Evolutionary conservation across 1,284 basidiomycete species (phyloP).

Genomic region (Coniferiporia sulphurascens): DNA sequence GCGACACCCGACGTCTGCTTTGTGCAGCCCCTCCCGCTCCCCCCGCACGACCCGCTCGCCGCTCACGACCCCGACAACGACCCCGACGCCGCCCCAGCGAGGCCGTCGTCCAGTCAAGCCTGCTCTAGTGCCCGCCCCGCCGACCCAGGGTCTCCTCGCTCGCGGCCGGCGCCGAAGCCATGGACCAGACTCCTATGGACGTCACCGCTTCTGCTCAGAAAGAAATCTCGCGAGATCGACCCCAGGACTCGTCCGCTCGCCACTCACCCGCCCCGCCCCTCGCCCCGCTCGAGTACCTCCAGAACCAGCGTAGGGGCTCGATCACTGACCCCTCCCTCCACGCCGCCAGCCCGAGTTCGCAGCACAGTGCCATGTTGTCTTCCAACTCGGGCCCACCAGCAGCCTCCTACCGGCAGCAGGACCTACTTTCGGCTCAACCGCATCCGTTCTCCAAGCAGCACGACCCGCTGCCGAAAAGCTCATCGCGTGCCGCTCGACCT

Average conservation of each 20-base stretch:
- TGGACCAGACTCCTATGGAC: slow-evolving; percentile 18
- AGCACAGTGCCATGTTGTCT: slow-evolving; percentile 21
- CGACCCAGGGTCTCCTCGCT: slow-evolving; percentile 2
- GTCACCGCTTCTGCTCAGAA: slow-evolving; percentile 5
- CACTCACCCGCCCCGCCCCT: slow-evolving; percentile 45
- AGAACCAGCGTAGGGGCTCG: slow-evolving; percentile 72
- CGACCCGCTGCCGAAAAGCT: slow-evolving; percentile 31
- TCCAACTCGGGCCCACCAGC: slow-evolving; percentile 16
- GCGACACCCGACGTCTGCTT: not conserved
- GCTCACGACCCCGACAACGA: not conserved
- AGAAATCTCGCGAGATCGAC: slow-evolving; percentile 22
- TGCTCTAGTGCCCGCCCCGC: too few relatives aligned
- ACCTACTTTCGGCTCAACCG: slow-evolving; percentile 29
- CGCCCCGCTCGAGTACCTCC: slow-evolving; percentile 69
- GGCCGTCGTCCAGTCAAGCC: too few relatives aligned
- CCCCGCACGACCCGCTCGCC: not conserved
- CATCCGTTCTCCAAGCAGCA: slow-evolving; percentile 26
- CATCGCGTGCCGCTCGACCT: slow-evolving; percentile 45
- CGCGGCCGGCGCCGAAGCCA: slow-evolving; percentile 15
- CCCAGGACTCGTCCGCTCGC: slow-evolving; percentile 32
- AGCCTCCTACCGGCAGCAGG: slow-evolving; percentile 25
- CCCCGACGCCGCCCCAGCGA: not conserved
- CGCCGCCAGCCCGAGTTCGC: slow-evolving; percentile 38
- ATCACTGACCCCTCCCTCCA: slow-evolving; percentile 77
- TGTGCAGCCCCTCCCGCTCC: not conserved